Evolutionary conservation across 768 basidiomycete genomes (phyloP), one percentile per base, ranked within the genome.

Genomic region (Saitozyma sp.): DNA sequence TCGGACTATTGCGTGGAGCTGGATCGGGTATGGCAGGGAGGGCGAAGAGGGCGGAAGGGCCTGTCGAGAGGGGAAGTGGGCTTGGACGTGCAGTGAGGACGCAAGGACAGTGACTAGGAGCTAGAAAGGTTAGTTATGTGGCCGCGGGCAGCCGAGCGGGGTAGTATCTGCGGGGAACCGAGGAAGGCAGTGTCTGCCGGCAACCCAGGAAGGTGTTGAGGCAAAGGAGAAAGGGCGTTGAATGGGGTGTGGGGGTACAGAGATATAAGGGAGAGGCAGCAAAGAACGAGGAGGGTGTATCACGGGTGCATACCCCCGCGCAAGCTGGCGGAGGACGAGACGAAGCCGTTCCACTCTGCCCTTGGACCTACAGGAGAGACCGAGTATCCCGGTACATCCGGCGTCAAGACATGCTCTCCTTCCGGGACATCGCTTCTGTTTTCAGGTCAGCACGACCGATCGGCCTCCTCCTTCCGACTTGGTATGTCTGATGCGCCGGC

Each of bases 21-120:
- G 16, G 29, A 79, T 53, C 7, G 76, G 76, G 58, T 76, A 71
- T 0, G 70, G 52, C 0, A 78, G 46, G 38, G 75, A 76, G 9
- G 68, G 68, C 7, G 64, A 16, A 20, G 58, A 51, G 17, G 63
- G 38, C 1, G 42, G 50, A 42, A 43, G 59, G 20, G 56, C 62
- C 46, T n/a, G 59, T 59, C 13, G 68, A 51, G 41, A 65, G 51
- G 41, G 74, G 61, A 40, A 61, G 48, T 11, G 61, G 64, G 46
- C 46, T 42, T 65, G 60, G 59, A 63, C n/a, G 10, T 63, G 62
- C 11, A 49, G 39, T 41, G 39, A n/a, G 8, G n/a, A 14, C 40
- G 11, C 29, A 20, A 53, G 29, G 16, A 58, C 11, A 37, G 45
- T 48, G 38, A 45, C 53, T 46, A 50, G 1, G 52, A 39, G 45